Evolutionary conservation across 2,329 filamentous ascomycete species (phyloP).

Genomic region (Didymella arachidicola): DNA sequence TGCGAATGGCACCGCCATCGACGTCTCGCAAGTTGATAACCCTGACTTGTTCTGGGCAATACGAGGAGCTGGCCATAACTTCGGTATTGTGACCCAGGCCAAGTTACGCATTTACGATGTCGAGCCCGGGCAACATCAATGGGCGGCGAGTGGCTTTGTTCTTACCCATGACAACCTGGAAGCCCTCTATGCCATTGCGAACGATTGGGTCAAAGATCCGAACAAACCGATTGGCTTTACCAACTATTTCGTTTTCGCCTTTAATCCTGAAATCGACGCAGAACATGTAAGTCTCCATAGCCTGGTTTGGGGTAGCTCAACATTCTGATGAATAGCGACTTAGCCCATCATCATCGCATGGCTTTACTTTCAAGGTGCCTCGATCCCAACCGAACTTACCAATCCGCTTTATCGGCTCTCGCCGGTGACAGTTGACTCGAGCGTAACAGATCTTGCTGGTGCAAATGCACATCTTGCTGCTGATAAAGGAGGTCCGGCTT

Average conservation of each 20-base stretch:
- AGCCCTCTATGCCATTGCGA: not conserved
- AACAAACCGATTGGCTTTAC: not conserved
- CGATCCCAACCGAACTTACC: not conserved
- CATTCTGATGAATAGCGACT: not conserved
- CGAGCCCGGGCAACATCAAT: constrained; percentile 8
- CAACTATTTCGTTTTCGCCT: constrained; percentile 3
- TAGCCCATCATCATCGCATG: constrained; percentile 2
- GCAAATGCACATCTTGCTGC: constrained; percentile 1
- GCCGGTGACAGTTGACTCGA: not conserved
- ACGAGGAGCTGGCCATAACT: constrained; percentile 48
- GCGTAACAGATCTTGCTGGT: not conserved
- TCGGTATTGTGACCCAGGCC: constrained; percentile 42
- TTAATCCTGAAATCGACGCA: not conserved
- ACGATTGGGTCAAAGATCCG: not conserved
- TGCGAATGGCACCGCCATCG: constrained; percentile 43
- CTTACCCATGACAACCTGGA: constrained; percentile 8
- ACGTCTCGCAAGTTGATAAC: constrained; percentile 42
- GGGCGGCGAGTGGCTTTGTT: constrained; percentile 2
- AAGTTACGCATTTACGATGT: constrained; percentile 31
- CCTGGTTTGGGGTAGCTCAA: too few species aligned
- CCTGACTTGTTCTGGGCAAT: constrained; percentile 51
- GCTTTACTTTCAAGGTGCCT: not conserved
- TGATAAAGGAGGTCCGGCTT: not conserved
- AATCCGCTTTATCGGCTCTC: not conserved
- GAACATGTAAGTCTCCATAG: not conserved